Evolutionary conservation across 176 grass and related monocot species (phyloP), one percentile per base, ranked within the genome.

Genomic region (Elymus sibiricus): DNA sequence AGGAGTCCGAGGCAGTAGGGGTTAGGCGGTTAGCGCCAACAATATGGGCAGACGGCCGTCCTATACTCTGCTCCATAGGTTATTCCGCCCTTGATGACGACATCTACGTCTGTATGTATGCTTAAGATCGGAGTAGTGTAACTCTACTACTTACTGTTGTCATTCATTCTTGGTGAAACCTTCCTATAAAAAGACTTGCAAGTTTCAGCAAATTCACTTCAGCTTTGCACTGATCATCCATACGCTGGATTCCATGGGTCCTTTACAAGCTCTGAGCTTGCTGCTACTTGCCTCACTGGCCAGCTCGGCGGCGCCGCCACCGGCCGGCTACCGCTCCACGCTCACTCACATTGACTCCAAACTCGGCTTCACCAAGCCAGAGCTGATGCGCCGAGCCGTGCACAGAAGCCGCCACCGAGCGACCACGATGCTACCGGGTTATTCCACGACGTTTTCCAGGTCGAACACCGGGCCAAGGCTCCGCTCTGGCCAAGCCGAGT

Each of bases 281-380:
- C 10, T 67, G 0, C 29, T 81, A 3, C 15, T 49, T 5, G 25
- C 19, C 5, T 49, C 42, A 21, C 26, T 67, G 1, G 5, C 1
- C 17, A 19, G 10, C 42, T 67, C 42, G 9, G 40, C 63, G 43
- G 49, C 49, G 47, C 47, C 15, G 5, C 26, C 19, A 1, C 39
- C 28, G 1, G 35, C 64, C 6, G 43, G 28, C 27, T 53, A 53
- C 64, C 79, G 79, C 43, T 67, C 15, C 19, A 27, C 10, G 19
- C 79, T 81, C 27, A 35, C 63, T 64, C 79, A 81, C 42, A 7
- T 81, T 6, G 79, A 81, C 63, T 32, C 79, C 64, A 49, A 68
- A 9, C 42, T 19, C 19, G 28, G 63, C 43, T 69, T 69, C 63
- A 51, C 27, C 19, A 68, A 11, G 19, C 11, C 40, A 0, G 19